Percentiles rank a stretch among this genome's conserved stretches.
These are phyloP conservation scores for Avena sativa DNA, from an alignment of 176 grass and related monocot species.

Conservation along the genomic window DNA sequence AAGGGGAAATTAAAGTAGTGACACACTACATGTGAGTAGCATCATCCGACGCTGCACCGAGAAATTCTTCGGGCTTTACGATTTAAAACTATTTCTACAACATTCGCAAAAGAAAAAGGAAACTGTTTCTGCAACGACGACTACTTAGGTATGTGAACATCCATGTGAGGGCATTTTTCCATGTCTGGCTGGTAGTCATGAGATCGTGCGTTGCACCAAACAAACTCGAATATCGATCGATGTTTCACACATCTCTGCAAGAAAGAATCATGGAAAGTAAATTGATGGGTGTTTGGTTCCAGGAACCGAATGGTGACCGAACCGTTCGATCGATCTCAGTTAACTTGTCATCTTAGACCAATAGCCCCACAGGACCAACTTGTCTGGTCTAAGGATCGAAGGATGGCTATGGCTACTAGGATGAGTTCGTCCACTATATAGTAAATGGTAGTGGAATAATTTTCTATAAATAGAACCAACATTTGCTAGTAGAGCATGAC, in stretches of 20 bases:
- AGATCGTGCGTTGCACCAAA: slow-evolving; percentile 1
- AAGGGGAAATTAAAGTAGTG: no score
- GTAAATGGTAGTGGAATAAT: no score
- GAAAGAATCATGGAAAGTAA: background rate
- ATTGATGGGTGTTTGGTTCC: background rate
- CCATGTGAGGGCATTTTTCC: background rate
- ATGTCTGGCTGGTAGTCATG: background rate
- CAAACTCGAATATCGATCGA: background rate
- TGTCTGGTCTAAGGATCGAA: background rate
- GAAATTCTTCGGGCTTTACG: background rate
- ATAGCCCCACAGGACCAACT: background rate
- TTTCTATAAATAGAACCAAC: no score
- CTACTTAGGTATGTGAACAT: background rate
- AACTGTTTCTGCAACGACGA: background rate
- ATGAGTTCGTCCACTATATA: no score
- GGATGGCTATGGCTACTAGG: no score
- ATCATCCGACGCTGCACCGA: slow-evolving; percentile 12
- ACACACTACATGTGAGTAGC: background rate
- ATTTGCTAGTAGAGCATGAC: no score
- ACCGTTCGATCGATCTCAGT: background rate
- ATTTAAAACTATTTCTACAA: background rate
- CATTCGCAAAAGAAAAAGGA: no score
- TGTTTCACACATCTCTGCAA: background rate
- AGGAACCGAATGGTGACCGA: background rate
- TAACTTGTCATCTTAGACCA: background rate